Evolutionary conservation across 225 moss, liverwort and hornwort species (phyloP).

Genomic region (Neckera pumila): DNA sequence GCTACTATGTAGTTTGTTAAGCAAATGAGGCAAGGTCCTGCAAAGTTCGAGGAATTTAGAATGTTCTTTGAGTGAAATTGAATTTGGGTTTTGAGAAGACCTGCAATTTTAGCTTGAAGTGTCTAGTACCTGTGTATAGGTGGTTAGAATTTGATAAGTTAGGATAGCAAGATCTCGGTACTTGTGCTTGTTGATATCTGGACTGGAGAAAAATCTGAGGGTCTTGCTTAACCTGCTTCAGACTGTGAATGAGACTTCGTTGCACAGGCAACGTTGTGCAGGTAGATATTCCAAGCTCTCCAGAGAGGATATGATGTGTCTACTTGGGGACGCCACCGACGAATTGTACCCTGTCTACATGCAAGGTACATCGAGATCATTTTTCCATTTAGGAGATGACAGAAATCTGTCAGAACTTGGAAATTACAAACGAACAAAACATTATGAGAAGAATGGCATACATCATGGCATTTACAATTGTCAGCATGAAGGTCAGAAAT

Average conservation of each 20-base stretch:
- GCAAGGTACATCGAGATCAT: conserved; percentile 31
- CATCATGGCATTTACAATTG: not conserved
- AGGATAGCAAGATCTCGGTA: not conserved
- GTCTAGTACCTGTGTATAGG: not conserved
- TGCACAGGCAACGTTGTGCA: conserved; percentile 52
- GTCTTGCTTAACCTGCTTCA: conserved; percentile 11
- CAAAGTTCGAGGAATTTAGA: not conserved
- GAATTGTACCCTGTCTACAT: conserved; percentile 63
- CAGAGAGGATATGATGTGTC: conserved; percentile 24
- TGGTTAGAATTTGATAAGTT: not conserved
- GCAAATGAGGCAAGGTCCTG: not conserved
- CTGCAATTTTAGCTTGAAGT: not conserved
- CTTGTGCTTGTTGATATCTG: not conserved
- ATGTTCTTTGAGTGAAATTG: not conserved
- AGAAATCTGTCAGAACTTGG: not conserved
- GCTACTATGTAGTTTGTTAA: not conserved
- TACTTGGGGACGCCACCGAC: conserved; percentile 54
- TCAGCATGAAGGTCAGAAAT: not conserved
- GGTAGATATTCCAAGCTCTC: conserved; percentile 31
- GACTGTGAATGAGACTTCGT: conserved; percentile 56
- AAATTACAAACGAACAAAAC: not conserved
- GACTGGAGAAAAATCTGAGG: not conserved
- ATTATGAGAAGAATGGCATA: not conserved
- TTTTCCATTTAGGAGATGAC: not conserved
- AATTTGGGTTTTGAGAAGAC: not conserved